Evolutionary conservation across 495 filamentous ascomycete species (phyloP), one percentile per base, ranked within the genome.

Genomic region (Penicillium lagena): DNA sequence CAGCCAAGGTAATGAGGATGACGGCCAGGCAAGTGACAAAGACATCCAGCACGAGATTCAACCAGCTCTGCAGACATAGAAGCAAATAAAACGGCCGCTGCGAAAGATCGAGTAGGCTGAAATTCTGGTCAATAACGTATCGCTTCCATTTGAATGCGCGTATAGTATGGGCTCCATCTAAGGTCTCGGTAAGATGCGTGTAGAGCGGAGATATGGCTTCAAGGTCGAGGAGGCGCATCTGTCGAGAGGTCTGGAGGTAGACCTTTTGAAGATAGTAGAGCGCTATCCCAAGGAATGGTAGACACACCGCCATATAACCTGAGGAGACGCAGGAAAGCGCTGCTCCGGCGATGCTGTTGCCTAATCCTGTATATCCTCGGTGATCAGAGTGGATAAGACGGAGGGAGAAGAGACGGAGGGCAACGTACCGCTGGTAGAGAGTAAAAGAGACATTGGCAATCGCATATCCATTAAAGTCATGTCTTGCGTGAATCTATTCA

Each of bases 161-260:
- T 32, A 80, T 72, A 1, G 73, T 78, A 7, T 56, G 48, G 4
- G 75, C 45, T 1, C 77, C 67, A 7, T 55, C 49, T 2, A 66
- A 17, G 0, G 57, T 62, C 39, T 82, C 79, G 7, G 73, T 48
- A 38, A 81, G 76, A 10, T 66, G 64, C 0, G 73, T 66, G 38
- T 67, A 77, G 0, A 81, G 55, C 0, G 76, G 71, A 0, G 75
- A 60, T 52, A 75, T 72, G 12, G 71, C 64, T 59, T 80, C 76
- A 1, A 80, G 54, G 27, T 81, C 78, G n/a, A 82, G 62, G 7
- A 80, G 54, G n/a, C 78, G 73, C 4, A 82, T 51, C 49, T 81
- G 78, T 1, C 77, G 70, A 33, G 72, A 89, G 7, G 91, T 64
- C n/a, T 71, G 64, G 0, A 82, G 63, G 38, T 81, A 81, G 50